Percentiles rank a stretch among this genome's conserved stretches.
These are phyloP conservation scores for Magnolia sinica DNA, from an alignment of 164 flowering plant species.

Conservation along the genomic window DNA sequence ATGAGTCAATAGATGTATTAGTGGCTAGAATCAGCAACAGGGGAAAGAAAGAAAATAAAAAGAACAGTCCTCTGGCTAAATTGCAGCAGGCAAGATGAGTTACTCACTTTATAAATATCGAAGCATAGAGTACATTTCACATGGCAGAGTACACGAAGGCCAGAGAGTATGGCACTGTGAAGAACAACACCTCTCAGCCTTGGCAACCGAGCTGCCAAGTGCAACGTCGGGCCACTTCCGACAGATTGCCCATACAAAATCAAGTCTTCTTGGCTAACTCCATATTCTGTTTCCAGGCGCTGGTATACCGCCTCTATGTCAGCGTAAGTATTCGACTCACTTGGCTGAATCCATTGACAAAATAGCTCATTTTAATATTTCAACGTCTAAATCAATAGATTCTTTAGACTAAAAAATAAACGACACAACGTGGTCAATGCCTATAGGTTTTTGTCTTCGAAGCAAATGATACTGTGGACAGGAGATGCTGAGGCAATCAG, in stretches of 20 bases:
- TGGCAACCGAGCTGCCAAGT: constrained; percentile 92
- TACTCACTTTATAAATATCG: constrained; percentile 79
- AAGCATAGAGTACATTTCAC: constrained; percentile 64
- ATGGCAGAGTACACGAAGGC: constrained; percentile 93
- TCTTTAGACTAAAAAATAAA: neutral
- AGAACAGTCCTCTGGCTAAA: neutral
- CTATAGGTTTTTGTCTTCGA: neutral
- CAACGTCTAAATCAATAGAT: neutral
- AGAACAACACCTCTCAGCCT: constrained; percentile 91
- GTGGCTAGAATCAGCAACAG: neutral
- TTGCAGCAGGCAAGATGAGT: neutral
- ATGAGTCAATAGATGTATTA: constrained; percentile 6
- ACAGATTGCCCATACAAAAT: constrained; percentile 97
- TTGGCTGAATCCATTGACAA: constrained; percentile 57
- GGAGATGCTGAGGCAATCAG: too few relatives aligned
- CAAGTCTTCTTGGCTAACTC: constrained; percentile 81
- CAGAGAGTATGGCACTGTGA: constrained; percentile 95
- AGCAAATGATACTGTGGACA: neutral
- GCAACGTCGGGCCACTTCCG: constrained; percentile 97
- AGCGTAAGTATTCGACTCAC: constrained; percentile 90
- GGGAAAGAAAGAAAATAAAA: neutral
- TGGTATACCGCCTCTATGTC: constrained; percentile 96
- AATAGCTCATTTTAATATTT: neutral
- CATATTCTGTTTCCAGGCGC: constrained; percentile 86
- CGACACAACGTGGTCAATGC: neutral